These are phyloP conservation scores for Alternaria brassicicola DNA, from an alignment of 2,329 filamentous ascomycete genomes.

Conservation along the genomic window DNA sequence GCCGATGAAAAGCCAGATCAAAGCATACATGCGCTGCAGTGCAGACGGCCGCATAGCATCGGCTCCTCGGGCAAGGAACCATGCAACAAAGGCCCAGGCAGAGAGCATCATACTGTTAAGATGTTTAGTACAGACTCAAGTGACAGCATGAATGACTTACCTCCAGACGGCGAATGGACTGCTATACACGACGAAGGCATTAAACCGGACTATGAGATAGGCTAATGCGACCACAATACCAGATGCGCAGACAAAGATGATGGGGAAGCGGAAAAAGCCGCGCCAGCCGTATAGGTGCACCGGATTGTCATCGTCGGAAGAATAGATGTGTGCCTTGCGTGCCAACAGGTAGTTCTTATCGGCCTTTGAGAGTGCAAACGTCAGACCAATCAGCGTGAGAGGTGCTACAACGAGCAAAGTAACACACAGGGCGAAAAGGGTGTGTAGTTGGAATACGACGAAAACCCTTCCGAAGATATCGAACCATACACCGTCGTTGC, in stretches of 20 bases:
- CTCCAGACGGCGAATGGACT: slow-evolving; percentile 84
- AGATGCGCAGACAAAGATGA: slow-evolving; percentile 72
- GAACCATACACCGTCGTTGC: slow-evolving; percentile 84
- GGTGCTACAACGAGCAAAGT: slow-evolving; percentile 82
- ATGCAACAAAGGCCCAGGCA: slow-evolving; percentile 79
- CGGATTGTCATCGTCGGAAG: slow-evolving; percentile 63
- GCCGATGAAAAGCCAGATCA: slow-evolving; percentile 82
- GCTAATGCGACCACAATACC: slow-evolving; percentile 74
- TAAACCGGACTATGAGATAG: slow-evolving; percentile 78
- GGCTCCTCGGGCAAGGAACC: slow-evolving; percentile 80
- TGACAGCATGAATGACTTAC: slow-evolving; percentile 26
- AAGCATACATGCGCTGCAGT: slow-evolving; percentile 78
- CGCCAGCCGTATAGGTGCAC: slow-evolving; percentile 75
- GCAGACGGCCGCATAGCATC: slow-evolving; percentile 84
- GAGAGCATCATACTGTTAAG: slow-evolving; percentile 73
- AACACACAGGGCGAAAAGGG: slow-evolving; percentile 86
- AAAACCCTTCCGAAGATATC: slow-evolving; percentile 84
- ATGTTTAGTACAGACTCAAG: slow-evolving; percentile 3
- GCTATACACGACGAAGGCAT: slow-evolving; percentile 90
- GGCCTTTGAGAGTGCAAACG: slow-evolving; percentile 69
- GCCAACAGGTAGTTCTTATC: slow-evolving; percentile 92
- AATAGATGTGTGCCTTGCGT: slow-evolving; percentile 65
- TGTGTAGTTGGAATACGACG: slow-evolving; percentile 77
- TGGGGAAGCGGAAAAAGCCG: slow-evolving; percentile 83
- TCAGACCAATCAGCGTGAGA: slow-evolving; percentile 71